Conservation (phyloP, 2,329 filamentous ascomycete genomes). For the Pyrenochaeta sp. region DNA sequence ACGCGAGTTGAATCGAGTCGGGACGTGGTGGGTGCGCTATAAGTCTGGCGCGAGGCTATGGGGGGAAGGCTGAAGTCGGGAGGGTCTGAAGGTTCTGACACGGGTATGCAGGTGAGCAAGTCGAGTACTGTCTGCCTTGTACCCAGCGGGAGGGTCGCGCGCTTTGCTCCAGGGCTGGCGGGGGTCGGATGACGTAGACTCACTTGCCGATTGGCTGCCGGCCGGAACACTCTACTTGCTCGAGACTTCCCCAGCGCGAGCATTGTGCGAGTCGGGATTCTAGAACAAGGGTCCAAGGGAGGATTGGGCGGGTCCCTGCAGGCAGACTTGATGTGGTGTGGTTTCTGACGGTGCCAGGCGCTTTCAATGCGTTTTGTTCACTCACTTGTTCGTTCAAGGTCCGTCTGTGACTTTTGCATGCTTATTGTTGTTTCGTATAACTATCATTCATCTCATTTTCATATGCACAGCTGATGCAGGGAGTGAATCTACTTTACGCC, state of each 20-base stretch:
- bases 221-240: background rate
- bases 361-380: too few species aligned
- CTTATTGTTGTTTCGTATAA: too few species aligned
- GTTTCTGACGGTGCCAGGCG: too few species aligned
- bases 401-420: too few species aligned
- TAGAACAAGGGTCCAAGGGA: too few species aligned
- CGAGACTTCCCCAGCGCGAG: background rate
- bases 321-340: too few species aligned
- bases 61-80: constrained; percentile 1
- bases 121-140: constrained; percentile 20
- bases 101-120: constrained; percentile 15
- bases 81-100: background rate
- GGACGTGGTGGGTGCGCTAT: constrained; percentile 3
- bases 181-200: constrained; percentile 27
- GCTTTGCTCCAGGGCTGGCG: too few species aligned
- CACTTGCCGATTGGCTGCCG: constrained; percentile 16
- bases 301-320: too few species aligned
- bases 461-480: background rate
- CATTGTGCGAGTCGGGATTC: too few species aligned
- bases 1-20: too few species aligned
- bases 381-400: too few species aligned
- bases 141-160: constrained; percentile 11
- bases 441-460: too few species aligned
- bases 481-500: background rate
- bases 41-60: background rate